Base-by-base conservation (phyloP, 1,284 basidiomycete genomes). In the Cutaneotrichosporon cavernicola region DNA sequence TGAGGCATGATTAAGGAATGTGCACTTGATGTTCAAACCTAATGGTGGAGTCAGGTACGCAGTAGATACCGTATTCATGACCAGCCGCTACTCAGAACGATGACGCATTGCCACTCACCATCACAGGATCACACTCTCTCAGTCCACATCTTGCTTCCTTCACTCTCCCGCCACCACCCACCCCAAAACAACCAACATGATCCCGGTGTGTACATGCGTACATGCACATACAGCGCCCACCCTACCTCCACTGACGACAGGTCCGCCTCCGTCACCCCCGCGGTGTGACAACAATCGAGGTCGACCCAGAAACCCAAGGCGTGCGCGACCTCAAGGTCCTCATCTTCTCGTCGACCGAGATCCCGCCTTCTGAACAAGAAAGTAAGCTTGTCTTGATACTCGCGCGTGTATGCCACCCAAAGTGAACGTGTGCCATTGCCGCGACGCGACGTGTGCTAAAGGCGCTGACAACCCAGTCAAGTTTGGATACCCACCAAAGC, bases 401-500 rank as follows among this genome's bases (percentile, higher is more conserved):
- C 52, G 30, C 52, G 26, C 34, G 34, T 36, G 26, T 22, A 30
- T n/a, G 32, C 34, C 53, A n/a, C 31, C 16, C 31, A 26, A 26
- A 26, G 26, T 26, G 26, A 3, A 26, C 26, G 26, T 26, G 26
- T 26, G 26, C 8, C 18, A 34, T 16, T 40, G 14, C 18, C 53
- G 34, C 34, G 11, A 36, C 34, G 34, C 34, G 34, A 9, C 34
- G 7, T 36, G 8, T 36, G 11, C 34, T 36, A 13, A 40, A 8
- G 21, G 7, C 52, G 9, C 53, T 38, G 40, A 46, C 21, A 57
- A 55, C 21, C 10, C 61, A 95, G 92, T 95, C 69, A 93, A 90
- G 80, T 85, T 86, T 32, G 90, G 92, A 49, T 94, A 94, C 78
- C 92, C 92, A 1, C 91, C 91, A 0, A 85, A 84, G 58, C 72